Evolutionary conservation across 495 filamentous ascomycete genomes (phyloP).

Genomic region (Clohesyomyces aquaticus): DNA sequence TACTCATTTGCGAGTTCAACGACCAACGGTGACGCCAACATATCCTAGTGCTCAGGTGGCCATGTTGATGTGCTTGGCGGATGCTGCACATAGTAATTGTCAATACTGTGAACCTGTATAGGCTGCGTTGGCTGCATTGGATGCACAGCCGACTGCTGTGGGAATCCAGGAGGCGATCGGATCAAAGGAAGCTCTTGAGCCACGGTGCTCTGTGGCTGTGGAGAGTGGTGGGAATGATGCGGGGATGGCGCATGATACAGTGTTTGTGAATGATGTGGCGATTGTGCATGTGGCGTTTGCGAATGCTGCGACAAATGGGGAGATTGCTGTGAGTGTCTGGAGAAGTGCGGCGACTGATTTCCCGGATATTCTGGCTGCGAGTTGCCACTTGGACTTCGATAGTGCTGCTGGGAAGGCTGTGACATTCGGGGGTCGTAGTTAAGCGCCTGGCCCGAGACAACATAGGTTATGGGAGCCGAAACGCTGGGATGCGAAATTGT

Average conservation of each 20-base stretch:
- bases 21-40: too few species aligned
- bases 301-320: too few species aligned
- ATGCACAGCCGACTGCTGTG: background rate
- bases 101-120: background rate
- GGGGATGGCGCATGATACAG: too few species aligned
- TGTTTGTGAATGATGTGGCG: background rate
- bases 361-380: too few species aligned
- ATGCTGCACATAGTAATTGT: constrained; percentile 4
- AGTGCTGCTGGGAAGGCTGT: background rate
- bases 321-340: too few species aligned
- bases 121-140: background rate
- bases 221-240: background rate
- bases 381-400: background rate
- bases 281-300: too few species aligned
- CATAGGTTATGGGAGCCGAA: background rate
- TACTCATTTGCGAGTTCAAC: too few species aligned
- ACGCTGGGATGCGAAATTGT: background rate
- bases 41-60: too few species aligned
- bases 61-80: background rate
- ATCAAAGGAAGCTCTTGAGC: background rate
- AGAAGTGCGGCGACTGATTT: too few species aligned
- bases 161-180: constrained; percentile 1
- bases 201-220: background rate
- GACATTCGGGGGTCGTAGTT: background rate
- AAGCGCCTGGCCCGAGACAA: background rate